These are phyloP conservation scores for Chionographis japonica DNA, from an alignment of 106 monocot genomes.

Conservation along the genomic window DNA sequence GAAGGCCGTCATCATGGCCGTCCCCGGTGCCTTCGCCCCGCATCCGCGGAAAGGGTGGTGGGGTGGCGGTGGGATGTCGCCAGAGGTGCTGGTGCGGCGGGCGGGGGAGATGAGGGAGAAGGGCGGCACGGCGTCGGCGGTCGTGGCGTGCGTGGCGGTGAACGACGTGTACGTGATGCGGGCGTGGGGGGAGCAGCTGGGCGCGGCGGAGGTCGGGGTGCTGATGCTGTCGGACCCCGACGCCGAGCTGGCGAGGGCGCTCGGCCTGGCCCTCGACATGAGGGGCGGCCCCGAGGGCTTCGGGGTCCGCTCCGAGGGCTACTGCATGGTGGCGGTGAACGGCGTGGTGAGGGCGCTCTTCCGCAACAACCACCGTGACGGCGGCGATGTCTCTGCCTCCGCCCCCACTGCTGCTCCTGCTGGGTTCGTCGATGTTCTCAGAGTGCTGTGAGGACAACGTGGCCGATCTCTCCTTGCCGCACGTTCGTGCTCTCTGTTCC, in stretches of 20 bases:
- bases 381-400: not conserved
- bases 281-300: conserved; percentile 14
- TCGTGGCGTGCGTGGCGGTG: conserved; percentile 21
- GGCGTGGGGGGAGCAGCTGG: conserved; percentile 30
- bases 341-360: conserved; percentile 13
- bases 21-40: conserved; percentile 15
- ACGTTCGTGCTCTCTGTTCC: too few relatives aligned
- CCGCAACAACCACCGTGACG: not conserved
- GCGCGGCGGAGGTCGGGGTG: conserved; percentile 11
- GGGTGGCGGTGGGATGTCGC: not conserved
- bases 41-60: not conserved
- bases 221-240: conserved; percentile 23
- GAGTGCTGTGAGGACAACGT: not conserved
- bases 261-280: conserved; percentile 16
- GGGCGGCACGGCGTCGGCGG: not conserved
- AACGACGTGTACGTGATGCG: conserved; percentile 35
- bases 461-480: too few relatives aligned
- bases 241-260: conserved; percentile 15
- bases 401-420: not conserved
- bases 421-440: not conserved
- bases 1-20: conserved; percentile 15
- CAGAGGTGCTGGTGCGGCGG: not conserved
- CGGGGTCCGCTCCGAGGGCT: conserved; percentile 17
- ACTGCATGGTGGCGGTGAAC: conserved; percentile 13
- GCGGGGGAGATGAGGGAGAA: conserved; percentile 6